Conservation (phyloP, 495 filamentous ascomycete species). For the Aspergillus funiculosus region DNA sequence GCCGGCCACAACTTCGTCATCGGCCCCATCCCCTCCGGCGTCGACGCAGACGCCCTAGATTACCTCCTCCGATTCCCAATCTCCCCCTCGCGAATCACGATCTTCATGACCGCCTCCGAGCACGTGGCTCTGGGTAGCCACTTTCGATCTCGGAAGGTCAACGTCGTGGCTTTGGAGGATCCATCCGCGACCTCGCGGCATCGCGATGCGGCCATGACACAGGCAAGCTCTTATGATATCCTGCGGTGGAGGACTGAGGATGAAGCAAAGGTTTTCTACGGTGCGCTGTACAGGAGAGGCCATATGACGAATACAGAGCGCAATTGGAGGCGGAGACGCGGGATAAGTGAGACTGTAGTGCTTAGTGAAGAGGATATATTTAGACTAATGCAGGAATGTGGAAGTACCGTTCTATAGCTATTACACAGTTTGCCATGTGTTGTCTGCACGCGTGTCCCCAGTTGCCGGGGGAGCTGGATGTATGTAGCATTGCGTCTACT, state of each 20-base stretch:
- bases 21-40: conserved; percentile 21
- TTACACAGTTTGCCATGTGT: too few relatives aligned
- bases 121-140: conserved; percentile 15
- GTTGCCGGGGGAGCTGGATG: not conserved
- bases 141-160: conserved; percentile 16
- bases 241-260: conserved; percentile 19
- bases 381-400: too few relatives aligned
- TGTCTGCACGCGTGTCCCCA: conserved; percentile 14
- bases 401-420: too few relatives aligned
- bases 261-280: conserved; percentile 24
- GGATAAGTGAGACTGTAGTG: conserved; percentile 16
- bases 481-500: conserved; percentile 5
- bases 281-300: conserved; percentile 13
- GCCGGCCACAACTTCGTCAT: conserved; percentile 23
- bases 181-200: conserved; percentile 14
- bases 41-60: conserved; percentile 25
- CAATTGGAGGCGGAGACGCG: conserved; percentile 25
- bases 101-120: conserved; percentile 23
- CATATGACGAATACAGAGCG: conserved; percentile 30
- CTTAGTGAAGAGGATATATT: too few relatives aligned
- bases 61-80: conserved; percentile 25
- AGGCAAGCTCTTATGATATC: conserved; percentile 27
- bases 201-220: conserved; percentile 26
- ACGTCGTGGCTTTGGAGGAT: conserved; percentile 19
- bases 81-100: conserved; percentile 19